These are phyloP conservation scores for Hypoxylon sp. DNA, from an alignment of 2,329 filamentous ascomycete species.

Conservation along the genomic window DNA sequence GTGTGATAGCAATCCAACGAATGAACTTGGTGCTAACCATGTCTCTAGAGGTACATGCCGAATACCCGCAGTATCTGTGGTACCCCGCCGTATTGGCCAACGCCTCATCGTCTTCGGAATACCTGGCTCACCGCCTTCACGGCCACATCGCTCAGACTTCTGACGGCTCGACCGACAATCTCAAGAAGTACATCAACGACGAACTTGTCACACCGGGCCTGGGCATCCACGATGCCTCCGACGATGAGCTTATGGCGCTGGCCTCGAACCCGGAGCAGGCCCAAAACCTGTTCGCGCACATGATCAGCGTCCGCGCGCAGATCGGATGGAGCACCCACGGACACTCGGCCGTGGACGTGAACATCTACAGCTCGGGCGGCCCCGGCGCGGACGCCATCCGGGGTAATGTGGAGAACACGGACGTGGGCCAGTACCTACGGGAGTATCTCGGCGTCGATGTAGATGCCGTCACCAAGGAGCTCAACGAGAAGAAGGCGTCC, in stretches of 20 bases:
- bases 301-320: slow-evolving; percentile 86
- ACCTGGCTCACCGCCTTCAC: slow-evolving; percentile 69
- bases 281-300: slow-evolving; percentile 73
- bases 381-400: slow-evolving; percentile 68
- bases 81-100: slow-evolving; percentile 79
- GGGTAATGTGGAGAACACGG: slow-evolving; percentile 95
- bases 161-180: slow-evolving; percentile 46
- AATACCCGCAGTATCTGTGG: slow-evolving; percentile 73
- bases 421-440: slow-evolving; percentile 83
- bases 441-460: slow-evolving; percentile 84
- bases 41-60: slow-evolving; percentile 56
- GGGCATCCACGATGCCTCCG: slow-evolving; percentile 76
- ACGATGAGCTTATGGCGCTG: slow-evolving; percentile 74
- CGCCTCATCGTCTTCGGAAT: slow-evolving; percentile 80
- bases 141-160: slow-evolving; percentile 60
- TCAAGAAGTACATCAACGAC: slow-evolving; percentile 71
- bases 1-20: slow-evolving; percentile 36
- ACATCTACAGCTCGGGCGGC: slow-evolving; percentile 85
- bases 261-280: slow-evolving; percentile 64
- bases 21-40: slow-evolving; percentile 53
- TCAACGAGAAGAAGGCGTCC: slow-evolving; percentile 63
- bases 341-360: slow-evolving; percentile 93
- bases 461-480: slow-evolving; percentile 76
- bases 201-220: slow-evolving; percentile 74
- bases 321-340: slow-evolving; percentile 95